Percentiles rank a stretch among this genome's conserved stretches.
Conservation (phyloP, 2,329 filamentous ascomycete genomes). For the Sporothrix globosa region DNA sequence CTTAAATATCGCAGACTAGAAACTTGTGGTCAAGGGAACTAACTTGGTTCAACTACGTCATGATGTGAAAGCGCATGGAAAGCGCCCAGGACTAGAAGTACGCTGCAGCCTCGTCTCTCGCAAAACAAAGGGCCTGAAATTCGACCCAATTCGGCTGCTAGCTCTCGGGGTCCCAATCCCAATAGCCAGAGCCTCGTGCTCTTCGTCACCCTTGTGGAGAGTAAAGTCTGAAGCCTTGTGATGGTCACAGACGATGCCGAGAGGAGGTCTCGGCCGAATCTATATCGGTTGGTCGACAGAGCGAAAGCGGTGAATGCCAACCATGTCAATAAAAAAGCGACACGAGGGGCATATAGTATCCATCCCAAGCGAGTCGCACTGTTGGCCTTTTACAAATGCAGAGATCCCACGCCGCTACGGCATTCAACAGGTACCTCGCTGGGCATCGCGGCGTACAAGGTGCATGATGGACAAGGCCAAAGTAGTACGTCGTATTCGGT, state of each 20-base stretch:
- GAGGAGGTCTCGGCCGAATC: not conserved
- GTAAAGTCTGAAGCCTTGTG: not conserved
- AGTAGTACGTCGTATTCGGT: no score
- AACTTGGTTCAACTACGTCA: conserved; percentile 17
- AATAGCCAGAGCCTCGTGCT: no score
- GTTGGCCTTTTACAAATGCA: no score
- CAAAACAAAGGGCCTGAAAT: not conserved
- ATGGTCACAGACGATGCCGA: not conserved
- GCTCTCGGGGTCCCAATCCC: no score
- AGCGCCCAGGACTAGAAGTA: conserved; percentile 13
- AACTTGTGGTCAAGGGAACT: not conserved
- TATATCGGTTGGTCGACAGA: not conserved
- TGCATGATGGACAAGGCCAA: no score
- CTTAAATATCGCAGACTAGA: no score
- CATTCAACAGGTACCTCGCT: no score
- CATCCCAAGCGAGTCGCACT: no score
- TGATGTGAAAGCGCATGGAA: conserved; percentile 17
- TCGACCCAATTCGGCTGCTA: not conserved
- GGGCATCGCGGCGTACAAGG: no score
- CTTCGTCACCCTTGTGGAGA: not conserved
- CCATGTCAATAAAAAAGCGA: no score
- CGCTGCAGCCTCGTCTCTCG: conserved; percentile 8
- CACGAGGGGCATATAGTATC: no score
- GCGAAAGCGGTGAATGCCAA: not conserved
- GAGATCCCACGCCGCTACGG: no score